Conservation (phyloP, 305 asterid genomes). For the Solanum hybrid region DNA sequence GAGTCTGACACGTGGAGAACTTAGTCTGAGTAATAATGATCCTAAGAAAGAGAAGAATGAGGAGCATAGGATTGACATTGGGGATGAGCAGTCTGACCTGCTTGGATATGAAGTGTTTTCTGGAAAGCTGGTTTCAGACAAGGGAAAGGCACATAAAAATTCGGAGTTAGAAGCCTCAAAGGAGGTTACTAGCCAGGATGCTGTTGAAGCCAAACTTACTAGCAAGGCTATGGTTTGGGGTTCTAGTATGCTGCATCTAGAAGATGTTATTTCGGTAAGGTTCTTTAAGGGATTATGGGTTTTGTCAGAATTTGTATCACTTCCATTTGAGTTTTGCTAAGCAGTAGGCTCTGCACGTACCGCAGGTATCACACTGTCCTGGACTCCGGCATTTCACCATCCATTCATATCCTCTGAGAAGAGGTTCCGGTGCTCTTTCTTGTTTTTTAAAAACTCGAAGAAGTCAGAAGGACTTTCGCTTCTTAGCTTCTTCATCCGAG, state of each 20-base stretch:
- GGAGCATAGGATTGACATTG: constrained; percentile 80
- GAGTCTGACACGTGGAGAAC: constrained; percentile 31
- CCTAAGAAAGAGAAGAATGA: constrained; percentile 39
- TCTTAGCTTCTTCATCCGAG: constrained; percentile 63
- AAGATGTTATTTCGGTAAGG: constrained; percentile 80
- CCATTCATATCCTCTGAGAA: constrained; percentile 74
- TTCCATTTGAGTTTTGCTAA: constrained; percentile 11
- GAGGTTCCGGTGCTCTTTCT: constrained; percentile 45
- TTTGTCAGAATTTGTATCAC: background rate
- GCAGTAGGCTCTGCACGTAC: constrained; percentile 11
- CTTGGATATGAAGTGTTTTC: constrained; percentile 75
- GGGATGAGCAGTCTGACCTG: constrained; percentile 82
- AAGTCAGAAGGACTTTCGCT: constrained; percentile 68
- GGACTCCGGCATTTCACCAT: constrained; percentile 84
- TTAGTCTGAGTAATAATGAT: constrained; percentile 31
- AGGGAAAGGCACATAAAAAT: constrained; percentile 39
- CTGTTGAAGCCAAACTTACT: constrained; percentile 77
- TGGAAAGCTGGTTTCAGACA: constrained; percentile 68
- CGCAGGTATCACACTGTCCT: constrained; percentile 82
- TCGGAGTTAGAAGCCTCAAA: constrained; percentile 38
- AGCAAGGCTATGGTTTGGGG: constrained; percentile 90
- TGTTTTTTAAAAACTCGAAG: constrained; percentile 53
- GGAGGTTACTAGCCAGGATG: constrained; percentile 38
- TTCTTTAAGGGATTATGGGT: constrained; percentile 4
- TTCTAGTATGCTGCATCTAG: constrained; percentile 53